These are phyloP conservation scores for Ceratocystis papillata DNA, from an alignment of 2,329 filamentous ascomycete genomes.

Conservation along the genomic window DNA sequence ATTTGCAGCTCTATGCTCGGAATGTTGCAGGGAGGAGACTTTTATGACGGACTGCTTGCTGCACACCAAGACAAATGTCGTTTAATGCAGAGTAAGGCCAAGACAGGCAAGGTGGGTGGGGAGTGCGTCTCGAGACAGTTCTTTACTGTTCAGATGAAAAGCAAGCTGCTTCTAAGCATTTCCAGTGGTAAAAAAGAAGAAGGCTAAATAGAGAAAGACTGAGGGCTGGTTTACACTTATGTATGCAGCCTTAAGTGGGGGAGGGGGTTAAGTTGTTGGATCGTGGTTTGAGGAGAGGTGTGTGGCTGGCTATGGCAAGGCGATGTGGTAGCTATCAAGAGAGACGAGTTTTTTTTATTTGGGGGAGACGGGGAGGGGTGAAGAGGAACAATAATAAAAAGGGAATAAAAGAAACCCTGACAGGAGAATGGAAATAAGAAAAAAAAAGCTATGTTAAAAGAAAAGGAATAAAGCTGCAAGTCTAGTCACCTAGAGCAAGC, in stretches of 20 bases:
- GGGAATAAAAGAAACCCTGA: not conserved
- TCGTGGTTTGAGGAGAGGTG: not conserved
- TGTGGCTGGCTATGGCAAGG: not conserved
- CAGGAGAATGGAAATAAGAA: not conserved
- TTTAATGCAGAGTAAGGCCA: not conserved
- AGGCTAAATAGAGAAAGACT: not conserved
- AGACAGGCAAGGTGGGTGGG: not conserved
- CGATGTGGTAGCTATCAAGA: not conserved
- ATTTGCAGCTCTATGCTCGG: not conserved
- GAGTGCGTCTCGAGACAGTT: not conserved
- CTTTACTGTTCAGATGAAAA: not conserved
- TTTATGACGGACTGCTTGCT: not conserved
- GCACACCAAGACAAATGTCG: not conserved
- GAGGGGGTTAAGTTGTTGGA: not conserved
- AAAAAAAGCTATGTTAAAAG: not conserved
- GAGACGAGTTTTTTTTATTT: not conserved
- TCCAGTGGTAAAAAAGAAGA: not conserved
- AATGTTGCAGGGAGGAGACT: not conserved
- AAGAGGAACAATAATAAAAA: not conserved
- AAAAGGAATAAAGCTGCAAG: not conserved
- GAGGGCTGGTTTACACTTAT: conserved; percentile 8
- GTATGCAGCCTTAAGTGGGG: conserved; percentile 5
- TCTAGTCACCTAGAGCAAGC: not conserved
- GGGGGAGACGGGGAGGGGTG: no score
- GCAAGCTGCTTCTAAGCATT: not conserved